A percentile compares a stretch with the other conserved stretches of the same genome.
Conservation (phyloP, 306 rosid genomes). For the Lathyrus tuberosus region DNA sequence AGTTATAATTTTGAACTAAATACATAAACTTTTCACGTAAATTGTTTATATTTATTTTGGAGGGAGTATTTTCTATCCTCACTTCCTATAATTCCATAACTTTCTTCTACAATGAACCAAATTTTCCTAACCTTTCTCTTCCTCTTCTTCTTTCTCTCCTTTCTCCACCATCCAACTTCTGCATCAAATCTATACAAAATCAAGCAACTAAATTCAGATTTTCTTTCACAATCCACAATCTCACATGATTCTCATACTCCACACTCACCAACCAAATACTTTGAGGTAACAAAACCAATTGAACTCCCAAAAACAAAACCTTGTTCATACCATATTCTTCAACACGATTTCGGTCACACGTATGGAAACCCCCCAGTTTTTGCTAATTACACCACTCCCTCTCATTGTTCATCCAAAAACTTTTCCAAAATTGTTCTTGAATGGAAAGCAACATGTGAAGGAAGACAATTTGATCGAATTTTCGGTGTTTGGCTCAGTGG, state of each 20-base stretch:
- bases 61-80: background rate
- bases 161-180: slow-evolving; percentile 47
- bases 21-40: no score
- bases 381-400: slow-evolving; percentile 68
- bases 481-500: slow-evolving; percentile 95
- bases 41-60: no score
- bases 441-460: slow-evolving; percentile 80
- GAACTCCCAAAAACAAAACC: slow-evolving; percentile 61
- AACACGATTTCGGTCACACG: slow-evolving; percentile 74
- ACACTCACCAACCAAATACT: slow-evolving; percentile 60
- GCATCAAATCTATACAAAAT: slow-evolving; percentile 54
- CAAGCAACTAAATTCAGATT: slow-evolving; percentile 47
- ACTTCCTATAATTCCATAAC: background rate
- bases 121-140: background rate
- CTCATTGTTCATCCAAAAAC: slow-evolving; percentile 46
- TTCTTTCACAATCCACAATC: slow-evolving; percentile 28
- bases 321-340: slow-evolving; percentile 61
- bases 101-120: slow-evolving; percentile 13
- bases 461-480: slow-evolving; percentile 86
- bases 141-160: slow-evolving; percentile 25
- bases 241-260: slow-evolving; percentile 20
- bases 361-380: slow-evolving; percentile 72
- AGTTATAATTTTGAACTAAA: no score
- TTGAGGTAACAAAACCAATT: slow-evolving; percentile 86
- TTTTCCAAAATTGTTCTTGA: slow-evolving; percentile 72